phyloP scores from a whole-genome alignment of 495 filamentous ascomycete genomes.

The Jackrogersella multiformis region DNA sequence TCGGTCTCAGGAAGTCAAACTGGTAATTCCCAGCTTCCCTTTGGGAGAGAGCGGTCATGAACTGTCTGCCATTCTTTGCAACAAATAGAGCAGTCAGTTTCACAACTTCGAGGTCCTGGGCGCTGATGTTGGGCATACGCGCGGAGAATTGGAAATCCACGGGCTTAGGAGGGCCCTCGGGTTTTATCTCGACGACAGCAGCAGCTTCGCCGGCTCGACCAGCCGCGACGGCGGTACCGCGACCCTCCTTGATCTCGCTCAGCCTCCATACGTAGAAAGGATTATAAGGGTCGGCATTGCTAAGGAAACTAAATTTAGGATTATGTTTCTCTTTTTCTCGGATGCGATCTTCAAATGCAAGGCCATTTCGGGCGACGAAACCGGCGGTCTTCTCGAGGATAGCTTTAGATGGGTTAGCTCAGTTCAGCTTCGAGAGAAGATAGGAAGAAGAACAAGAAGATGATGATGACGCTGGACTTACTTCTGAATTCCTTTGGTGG shows the following conservation, averaged over 20 bases:
- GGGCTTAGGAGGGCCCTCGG: conserved; percentile 86
- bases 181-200: conserved; percentile 65
- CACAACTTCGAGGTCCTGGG: conserved; percentile 93
- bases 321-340: conserved; percentile 86
- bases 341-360: conserved; percentile 87
- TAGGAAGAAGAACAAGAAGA: no score
- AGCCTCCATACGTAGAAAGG: conserved; percentile 92
- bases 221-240: conserved; percentile 81
- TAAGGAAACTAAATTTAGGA: conserved; percentile 90
- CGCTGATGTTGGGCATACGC: conserved; percentile 95
- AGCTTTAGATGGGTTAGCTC: conserved; percentile 73
- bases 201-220: conserved; percentile 74
- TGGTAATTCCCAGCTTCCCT: conserved; percentile 91
- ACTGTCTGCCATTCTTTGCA: conserved; percentile 88
- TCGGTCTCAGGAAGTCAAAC: conserved; percentile 95
- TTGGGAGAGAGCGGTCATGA: conserved; percentile 87
- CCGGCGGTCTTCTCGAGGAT: conserved; percentile 97
- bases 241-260: conserved; percentile 80
- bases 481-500: conserved; percentile 67
- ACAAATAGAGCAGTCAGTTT: conserved; percentile 89
- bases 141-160: conserved; percentile 93
- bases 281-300: conserved; percentile 81
- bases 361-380: conserved; percentile 85
- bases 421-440: conserved; percentile 42
- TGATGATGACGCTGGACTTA: conserved; percentile 17